Evolutionary conservation across 768 basidiomycete species (phyloP), one percentile per base, ranked within the genome.

Genomic region (Tylopilus sp.): DNA sequence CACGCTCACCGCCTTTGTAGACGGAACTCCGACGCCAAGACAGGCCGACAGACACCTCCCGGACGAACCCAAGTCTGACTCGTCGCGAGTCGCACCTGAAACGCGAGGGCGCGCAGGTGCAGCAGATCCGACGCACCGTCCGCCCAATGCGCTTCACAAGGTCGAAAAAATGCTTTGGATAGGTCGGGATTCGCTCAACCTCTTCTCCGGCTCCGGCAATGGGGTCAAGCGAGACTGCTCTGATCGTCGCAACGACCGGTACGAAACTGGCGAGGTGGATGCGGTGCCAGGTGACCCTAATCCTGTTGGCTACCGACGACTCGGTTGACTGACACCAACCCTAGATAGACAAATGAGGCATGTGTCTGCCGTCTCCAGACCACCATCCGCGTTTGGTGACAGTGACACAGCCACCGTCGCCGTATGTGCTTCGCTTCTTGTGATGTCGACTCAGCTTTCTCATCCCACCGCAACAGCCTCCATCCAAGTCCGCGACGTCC

Each of bases 141-240:
- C 60, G 18, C 57, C 64, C 10, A 56, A 52, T 10, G 56, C 69
- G 0, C 57, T 65, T 42, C 61, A 69, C 53, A 69, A 66, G 57
- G 68, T 69, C 15, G 72, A 68, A 44, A 69, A 65, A 42, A 60
- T 69, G 3, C 57, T 71, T 1, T 69, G 64, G 42, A 68, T 63
- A 49, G 59, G 64, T 13, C 69, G 63, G 8, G 63, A 62, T 33
- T 61, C 65, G 2, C 58, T 73, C 43, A 60, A 41, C 45, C 60
- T 67, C 51, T 60, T 71, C 42, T 48, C 69, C 23, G 57, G 64
- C 20, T 43, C 57, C 25, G 45, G 54, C 0, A 44, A 44, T 8
- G 35, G 36, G 4, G 18, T 39, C 22, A 63, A 48, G 44, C 58
- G 52, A 15, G 56, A 59, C 5, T n/a, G n/a, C n/a, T 28, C 50